A percentile compares a stretch with the other conserved stretches of the same genome.
Conservation (phyloP, 2,329 filamentous ascomycete species). For the Pleomassaria siparia region DNA sequence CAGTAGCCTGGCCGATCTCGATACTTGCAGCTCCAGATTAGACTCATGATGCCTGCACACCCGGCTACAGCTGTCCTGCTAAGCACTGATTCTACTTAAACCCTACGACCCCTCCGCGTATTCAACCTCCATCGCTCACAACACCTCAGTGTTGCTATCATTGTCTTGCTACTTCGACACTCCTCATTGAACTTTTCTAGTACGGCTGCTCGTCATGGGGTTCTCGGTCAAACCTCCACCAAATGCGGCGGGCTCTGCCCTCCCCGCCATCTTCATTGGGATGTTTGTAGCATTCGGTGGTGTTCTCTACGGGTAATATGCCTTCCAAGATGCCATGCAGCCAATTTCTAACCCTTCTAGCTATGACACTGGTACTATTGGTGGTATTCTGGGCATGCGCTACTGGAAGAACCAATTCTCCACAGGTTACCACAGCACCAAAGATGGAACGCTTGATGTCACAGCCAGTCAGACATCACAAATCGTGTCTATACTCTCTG, state of each 20-base stretch:
- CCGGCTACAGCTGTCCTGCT: background rate
- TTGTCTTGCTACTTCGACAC: background rate
- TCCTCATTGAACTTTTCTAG: background rate
- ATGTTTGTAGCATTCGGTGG: conserved; percentile 52
- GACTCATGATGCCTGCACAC: background rate
- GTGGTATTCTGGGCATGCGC: conserved; percentile 70
- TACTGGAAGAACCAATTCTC: conserved; percentile 67
- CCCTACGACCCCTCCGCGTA: conserved; percentile 10
- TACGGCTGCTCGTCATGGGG: conserved; percentile 31
- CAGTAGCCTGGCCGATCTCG: background rate
- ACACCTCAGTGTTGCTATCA: conserved; percentile 1
- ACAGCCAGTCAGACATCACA: conserved; percentile 62
- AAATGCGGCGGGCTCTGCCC: conserved; percentile 64
- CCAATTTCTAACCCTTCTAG: conserved; percentile 19
- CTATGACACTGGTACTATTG: conserved; percentile 44
- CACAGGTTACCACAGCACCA: conserved; percentile 37
- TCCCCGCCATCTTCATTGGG: conserved; percentile 42
- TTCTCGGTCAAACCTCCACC: conserved; percentile 64
- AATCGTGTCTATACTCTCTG: conserved; percentile 81
- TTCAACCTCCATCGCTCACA: background rate
- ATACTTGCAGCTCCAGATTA: background rate
- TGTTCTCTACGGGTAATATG: conserved; percentile 43
- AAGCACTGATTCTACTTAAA: conserved; percentile 15
- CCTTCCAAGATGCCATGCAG: background rate
- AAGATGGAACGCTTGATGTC: conserved; percentile 42